Evolutionary conservation across 306 rosid species (phyloP), one percentile per base, ranked within the genome.

Genomic region (Quercus gilva): DNA sequence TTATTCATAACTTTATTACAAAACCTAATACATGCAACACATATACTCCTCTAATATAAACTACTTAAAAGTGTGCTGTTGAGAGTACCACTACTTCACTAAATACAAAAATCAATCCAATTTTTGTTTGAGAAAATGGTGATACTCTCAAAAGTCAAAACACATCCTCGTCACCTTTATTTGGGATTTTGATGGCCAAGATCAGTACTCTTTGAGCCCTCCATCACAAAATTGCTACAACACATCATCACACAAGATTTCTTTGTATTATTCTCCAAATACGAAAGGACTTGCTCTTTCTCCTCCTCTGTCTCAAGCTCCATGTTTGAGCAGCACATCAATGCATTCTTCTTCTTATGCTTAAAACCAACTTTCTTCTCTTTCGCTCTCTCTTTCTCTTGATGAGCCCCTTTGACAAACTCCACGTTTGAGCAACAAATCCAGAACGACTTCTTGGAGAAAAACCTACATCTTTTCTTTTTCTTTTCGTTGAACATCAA

Each of bases 371-470:
- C 52, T 20, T 74, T 56, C 12, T 63, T 17, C 45, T 73, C 6
- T 33, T 18, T 20, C 58, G 29, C 74, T 35, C 35, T 55, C 17
- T 75, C 57, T 2, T 76, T 26, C 18, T 80, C 74, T 10, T 71
- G 41, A 12, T 37, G 19, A 8, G 11, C 57, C 60, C 65, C n/a
- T 14, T 57, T 35, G 21, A 59, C 35, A 4, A 85, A 13, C 51
- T 3, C 77, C 57, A 81, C 49, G 18, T 67, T 55, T 21, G 85
- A 80, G 80, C 56, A 83, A 18, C 84, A 86, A 58, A 86, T 17
- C 75, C 84, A 68, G 5, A 74, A 52, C 14, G 49, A 18, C 19
- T 49, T 71, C 45, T 25, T 79, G 20, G 8, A 26, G 10, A 37
- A 55, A 70, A 11, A 5, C 29, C 53, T 23, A 11, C 68, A 17